Evolutionary conservation across 192 early-diverging fungal species (phyloP), one percentile per base, ranked within the genome.

Genomic region (Coemansia sp.): DNA sequence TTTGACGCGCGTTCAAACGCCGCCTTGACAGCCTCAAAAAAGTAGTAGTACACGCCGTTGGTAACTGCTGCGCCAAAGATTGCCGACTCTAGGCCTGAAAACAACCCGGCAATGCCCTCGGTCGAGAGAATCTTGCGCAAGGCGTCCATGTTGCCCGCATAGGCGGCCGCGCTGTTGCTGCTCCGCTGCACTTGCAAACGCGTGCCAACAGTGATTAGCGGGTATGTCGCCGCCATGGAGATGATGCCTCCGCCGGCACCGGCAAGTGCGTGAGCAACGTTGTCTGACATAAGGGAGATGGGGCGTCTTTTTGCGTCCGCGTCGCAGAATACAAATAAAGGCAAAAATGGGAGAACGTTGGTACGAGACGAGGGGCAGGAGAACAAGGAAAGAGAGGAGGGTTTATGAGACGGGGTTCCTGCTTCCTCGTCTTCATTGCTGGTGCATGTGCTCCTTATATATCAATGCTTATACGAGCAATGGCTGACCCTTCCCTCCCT

Each of bases 61-160:
- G 97, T 99, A 26, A 98, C 71, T 19, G 94, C 92, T 56, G 94
- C 94, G 18, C 97, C 97, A 68, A 97, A 94, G 46, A 99, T 80
- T 11, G 94, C 95, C 33, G 92, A 95, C 66, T 87, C 85, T 59
- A 98, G 77, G 15, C 97, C 97, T 80, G 92, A 86, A 75, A 96
- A 99, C 23, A 99, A 79, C 4, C 94, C 94, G 10, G 77, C 58
- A 9, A 91, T 69, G 40, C 97, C 95, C 65, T 98, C 97, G 54
- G 86, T 81, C 54, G 85, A 80, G 10, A 98, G 29, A 56, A 99
- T 94, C 80, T 93, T 96, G 56, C 82, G 67, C 64, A 94, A 78
- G 13, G 90, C 88, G 61, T 94, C 90, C 43, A 73, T 33, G 46
- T 77, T 80, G 55, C 80, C 75, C 7, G 82, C 70, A 61, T 90